These are phyloP conservation scores for Penicillium bovifimosum DNA, from an alignment of 495 filamentous ascomycete genomes.

Conservation along the genomic window DNA sequence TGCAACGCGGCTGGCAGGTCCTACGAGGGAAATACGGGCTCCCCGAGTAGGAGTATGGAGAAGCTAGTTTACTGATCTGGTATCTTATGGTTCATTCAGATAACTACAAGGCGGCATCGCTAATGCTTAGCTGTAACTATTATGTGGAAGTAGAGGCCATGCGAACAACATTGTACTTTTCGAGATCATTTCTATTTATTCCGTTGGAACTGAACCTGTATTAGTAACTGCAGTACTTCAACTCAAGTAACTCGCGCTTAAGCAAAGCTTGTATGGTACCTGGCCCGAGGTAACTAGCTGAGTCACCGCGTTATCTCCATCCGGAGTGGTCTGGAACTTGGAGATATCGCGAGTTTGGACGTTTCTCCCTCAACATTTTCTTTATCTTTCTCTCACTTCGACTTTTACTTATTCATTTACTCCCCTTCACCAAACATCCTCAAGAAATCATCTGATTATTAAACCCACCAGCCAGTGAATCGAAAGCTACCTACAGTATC, in stretches of 20 bases:
- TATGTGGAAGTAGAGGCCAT: not conserved
- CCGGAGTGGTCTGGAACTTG: not conserved
- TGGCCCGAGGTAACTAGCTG: not conserved
- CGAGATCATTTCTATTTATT: not conserved
- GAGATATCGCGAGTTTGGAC: not conserved
- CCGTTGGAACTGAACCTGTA: too few relatives aligned
- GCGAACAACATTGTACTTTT: not conserved
- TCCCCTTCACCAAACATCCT: not conserved
- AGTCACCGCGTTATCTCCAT: not conserved
- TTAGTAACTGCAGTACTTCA: too few relatives aligned
- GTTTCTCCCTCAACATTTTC: not conserved
- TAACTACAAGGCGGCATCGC: too few relatives aligned
- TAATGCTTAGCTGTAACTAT: not conserved
- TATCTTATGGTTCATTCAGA: not conserved
- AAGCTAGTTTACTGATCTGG: not conserved
- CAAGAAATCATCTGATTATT: not conserved
- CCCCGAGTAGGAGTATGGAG: constrained; percentile 23
- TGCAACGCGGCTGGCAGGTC: constrained; percentile 24
- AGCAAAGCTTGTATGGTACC: not conserved
- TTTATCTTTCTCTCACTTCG: not conserved
- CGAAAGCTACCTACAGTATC: not conserved
- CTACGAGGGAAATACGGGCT: constrained; percentile 5
- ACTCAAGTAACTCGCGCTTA: not conserved
- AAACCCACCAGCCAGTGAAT: not conserved
- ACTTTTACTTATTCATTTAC: not conserved